Evolutionary conservation across 306 rosid genomes (phyloP), one percentile per base, ranked within the genome.

Genomic region (Rubus idaeus): DNA sequence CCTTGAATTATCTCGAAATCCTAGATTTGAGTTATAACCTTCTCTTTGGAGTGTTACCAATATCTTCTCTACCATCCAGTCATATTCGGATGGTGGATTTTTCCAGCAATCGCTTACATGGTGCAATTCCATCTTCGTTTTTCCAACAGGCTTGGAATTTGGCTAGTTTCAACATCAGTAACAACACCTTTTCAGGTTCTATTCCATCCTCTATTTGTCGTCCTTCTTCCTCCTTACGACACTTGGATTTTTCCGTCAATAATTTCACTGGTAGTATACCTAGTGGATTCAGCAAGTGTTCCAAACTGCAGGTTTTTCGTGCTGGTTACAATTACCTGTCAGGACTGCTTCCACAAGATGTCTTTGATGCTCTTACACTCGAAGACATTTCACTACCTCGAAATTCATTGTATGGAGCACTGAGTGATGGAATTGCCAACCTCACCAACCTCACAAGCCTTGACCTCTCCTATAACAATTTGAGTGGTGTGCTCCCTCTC

Each of bases 21-120:
- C 10, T 53, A 53, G 58, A 53, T 53, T 53, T 53, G 23, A 53
- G 58, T 21, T 61, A 9, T 67, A 75, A 75, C 78, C 26, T 42
- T 77, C 49, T 77, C 14, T 57, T 8, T 55, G 75, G 80, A 55
- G 18, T 58, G 57, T 7, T 78, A 16, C 20, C 77, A n/a, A n/a
- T n/a, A 21, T 8, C 30, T 4, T n/a, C 35, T 17, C 58, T 47
- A n/a, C n/a, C n/a, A 20, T 40, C 64, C n/a, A 58, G 14, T 35
- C 49, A 16, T 45, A 49, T 61, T 26, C 44, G 8, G 75, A 21
- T 70, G n/a, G 49, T 78, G 26, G 81, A 78, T 26, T 58, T 78
- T 11, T 78, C 81, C 35, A 39, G 56, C 72, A 78, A 61, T 16
- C 42, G 47, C 9, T 71, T 23, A n/a, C 45, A 61, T 20, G 77